Conservation (phyloP, 2,329 filamentous ascomycete species). For the Aspergillus pseudoterreus region DNA sequence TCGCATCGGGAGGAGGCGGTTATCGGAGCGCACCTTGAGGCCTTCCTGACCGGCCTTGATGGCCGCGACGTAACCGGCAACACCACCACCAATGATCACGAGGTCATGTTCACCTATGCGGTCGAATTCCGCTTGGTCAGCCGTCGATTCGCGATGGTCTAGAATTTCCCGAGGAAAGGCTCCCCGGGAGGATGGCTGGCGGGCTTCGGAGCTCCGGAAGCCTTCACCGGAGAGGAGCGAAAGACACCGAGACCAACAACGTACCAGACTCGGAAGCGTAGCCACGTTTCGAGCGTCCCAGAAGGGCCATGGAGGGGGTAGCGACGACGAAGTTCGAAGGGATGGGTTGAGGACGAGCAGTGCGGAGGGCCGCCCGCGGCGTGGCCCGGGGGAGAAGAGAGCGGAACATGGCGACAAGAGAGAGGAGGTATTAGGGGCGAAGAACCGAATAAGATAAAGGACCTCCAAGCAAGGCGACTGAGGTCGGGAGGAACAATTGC, state of each 20-base stretch:
- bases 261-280: conserved; percentile 52
- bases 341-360: conserved; percentile 31
- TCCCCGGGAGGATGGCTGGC: background rate
- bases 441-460: conserved; percentile 25
- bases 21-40: conserved; percentile 66
- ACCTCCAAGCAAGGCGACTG: conserved; percentile 25
- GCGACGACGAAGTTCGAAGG: conserved; percentile 35
- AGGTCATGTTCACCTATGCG: conserved; percentile 84
- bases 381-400: conserved; percentile 48
- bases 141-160: conserved; percentile 12
- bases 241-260: conserved; percentile 9
- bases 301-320: conserved; percentile 42
- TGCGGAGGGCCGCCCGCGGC: conserved; percentile 42
- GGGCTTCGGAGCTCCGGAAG: background rate
- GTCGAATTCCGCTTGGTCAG: conserved; percentile 16
- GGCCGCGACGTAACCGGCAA: conserved; percentile 96
- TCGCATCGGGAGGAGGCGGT: background rate
- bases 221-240: background rate
- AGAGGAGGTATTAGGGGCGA: conserved; percentile 22
- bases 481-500: conserved; percentile 19
- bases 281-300: conserved; percentile 52
- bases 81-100: conserved; percentile 95
- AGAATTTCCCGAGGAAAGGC: conserved; percentile 2
- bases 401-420: conserved; percentile 47
- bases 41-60: conserved; percentile 99